Evolutionary conservation across 1,284 basidiomycete genomes (phyloP).

Genomic region (Rhizoctonia solani): DNA sequence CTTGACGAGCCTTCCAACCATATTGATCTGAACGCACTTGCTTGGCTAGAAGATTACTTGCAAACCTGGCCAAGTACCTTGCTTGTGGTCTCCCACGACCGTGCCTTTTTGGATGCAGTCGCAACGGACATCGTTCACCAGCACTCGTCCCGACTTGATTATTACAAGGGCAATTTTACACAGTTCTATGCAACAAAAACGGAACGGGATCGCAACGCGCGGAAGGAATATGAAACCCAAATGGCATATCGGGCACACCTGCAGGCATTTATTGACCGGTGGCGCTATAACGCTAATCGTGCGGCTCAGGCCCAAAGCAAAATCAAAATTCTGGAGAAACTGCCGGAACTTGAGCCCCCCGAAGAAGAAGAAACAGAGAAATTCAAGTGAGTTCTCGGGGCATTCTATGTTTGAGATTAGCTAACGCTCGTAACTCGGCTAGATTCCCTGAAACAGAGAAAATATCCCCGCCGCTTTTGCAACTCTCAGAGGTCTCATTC

Average conservation of each 20-base stretch:
- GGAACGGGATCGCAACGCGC: slow-evolving; percentile 88
- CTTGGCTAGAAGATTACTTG: slow-evolving; percentile 83
- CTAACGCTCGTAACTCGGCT: neutral
- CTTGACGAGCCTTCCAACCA: slow-evolving; percentile 99
- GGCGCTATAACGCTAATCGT: slow-evolving; percentile 93
- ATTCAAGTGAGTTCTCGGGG: slow-evolving; percentile 64
- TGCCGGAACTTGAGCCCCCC: slow-evolving; percentile 92
- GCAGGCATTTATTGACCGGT: slow-evolving; percentile 96
- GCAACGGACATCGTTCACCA: slow-evolving; percentile 97
- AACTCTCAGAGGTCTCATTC: slow-evolving; percentile 90
- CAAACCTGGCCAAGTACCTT: slow-evolving; percentile 96
- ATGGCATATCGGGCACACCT: slow-evolving; percentile 93
- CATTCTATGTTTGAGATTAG: neutral
- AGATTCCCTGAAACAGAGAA: slow-evolving; percentile 94
- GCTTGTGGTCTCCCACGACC: slow-evolving; percentile 97
- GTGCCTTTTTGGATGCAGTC: slow-evolving; percentile 96
- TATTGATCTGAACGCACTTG: slow-evolving; percentile 61
- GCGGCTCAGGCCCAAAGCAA: slow-evolving; percentile 94
- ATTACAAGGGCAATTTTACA: slow-evolving; percentile 94
- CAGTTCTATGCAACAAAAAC: slow-evolving; percentile 96
- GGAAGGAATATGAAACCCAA: slow-evolving; percentile 94
- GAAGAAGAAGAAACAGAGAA: slow-evolving; percentile 87
- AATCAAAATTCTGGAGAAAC: slow-evolving; percentile 98
- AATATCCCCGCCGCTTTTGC: slow-evolving; percentile 94
- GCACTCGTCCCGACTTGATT: slow-evolving; percentile 92